A percentile compares a stretch with the other conserved stretches of the same genome.
phyloP scores from a whole-genome alignment of 768 basidiomycete species.

The Epithele typhae region DNA sequence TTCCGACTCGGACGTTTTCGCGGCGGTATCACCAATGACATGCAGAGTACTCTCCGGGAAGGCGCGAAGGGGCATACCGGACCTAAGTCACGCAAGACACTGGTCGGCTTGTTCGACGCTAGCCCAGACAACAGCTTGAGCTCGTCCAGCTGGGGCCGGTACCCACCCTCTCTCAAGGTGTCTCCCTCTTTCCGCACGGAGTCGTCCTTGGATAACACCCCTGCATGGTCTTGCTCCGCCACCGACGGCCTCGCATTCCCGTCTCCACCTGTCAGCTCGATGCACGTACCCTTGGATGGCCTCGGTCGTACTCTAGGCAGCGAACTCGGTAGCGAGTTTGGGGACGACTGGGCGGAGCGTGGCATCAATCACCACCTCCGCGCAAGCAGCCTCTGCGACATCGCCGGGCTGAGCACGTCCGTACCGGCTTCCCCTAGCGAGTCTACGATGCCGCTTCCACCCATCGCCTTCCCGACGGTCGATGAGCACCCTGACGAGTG shows the following conservation, averaged over 20 bases:
- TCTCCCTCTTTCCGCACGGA: slow-evolving; percentile 11
- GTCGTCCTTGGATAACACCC: slow-evolving; percentile 7
- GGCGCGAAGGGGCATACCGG: neutral
- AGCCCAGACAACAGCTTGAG: neutral
- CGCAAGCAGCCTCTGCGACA: slow-evolving; percentile 51
- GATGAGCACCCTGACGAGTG: neutral
- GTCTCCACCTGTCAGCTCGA: slow-evolving; percentile 11
- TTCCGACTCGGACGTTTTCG: slow-evolving; percentile 20
- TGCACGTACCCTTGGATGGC: slow-evolving; percentile 13
- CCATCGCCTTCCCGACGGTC: neutral
- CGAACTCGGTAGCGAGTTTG: slow-evolving; percentile 55
- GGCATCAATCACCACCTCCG: slow-evolving; percentile 42
- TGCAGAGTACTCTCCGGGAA: slow-evolving; percentile 26
- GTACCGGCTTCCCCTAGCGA: slow-evolving; percentile 9
- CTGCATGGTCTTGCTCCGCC: slow-evolving; percentile 21
- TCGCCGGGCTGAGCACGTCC: slow-evolving; percentile 26
- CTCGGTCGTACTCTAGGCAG: slow-evolving; percentile 43
- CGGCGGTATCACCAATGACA: slow-evolving; percentile 18
- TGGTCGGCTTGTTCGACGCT: slow-evolving; percentile 58
- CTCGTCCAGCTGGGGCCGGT: slow-evolving; percentile 3
- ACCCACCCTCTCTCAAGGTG: slow-evolving; percentile 13
- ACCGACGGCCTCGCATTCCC: slow-evolving; percentile 15
- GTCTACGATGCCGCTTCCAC: neutral
- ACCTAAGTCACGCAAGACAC: slow-evolving; percentile 43
- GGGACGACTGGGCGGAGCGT: slow-evolving; percentile 38